Evolutionary conservation across 345 rosid genomes (phyloP).

Genomic region (Rhodomyrtus tomentosa): DNA sequence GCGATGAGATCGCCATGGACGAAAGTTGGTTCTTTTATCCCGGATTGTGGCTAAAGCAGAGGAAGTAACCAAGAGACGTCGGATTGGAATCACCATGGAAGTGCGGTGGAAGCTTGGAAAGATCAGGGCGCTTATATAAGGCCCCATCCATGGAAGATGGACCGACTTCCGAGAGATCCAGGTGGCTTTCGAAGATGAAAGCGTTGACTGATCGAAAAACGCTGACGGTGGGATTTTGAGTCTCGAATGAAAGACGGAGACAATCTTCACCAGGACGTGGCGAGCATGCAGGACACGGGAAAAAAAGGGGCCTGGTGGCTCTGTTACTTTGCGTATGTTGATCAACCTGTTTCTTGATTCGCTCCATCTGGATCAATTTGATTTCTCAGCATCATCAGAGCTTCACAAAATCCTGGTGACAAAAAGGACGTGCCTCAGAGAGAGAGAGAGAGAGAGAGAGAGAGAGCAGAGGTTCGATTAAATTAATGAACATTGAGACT

Average conservation of each 20-base stretch:
- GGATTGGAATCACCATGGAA: background rate
- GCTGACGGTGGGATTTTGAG: background rate
- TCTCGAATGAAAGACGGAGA: background rate
- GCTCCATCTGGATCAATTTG: background rate
- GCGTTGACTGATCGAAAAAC: background rate
- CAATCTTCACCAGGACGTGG: background rate
- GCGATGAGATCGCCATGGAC: constrained; percentile 3
- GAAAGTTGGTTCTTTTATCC: background rate
- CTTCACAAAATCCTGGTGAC: background rate
- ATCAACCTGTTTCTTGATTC: background rate
- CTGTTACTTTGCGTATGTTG: background rate
- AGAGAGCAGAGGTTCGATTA: too few relatives aligned
- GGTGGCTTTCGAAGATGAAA: background rate
- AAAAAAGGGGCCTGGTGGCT: background rate
- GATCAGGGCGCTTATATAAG: background rate
- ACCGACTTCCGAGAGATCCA: background rate
- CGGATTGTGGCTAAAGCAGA: background rate
- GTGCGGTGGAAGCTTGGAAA: background rate
- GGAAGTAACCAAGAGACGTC: background rate
- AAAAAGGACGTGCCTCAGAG: background rate
- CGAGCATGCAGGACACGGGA: background rate
- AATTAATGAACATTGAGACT: too few relatives aligned
- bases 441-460: too few relatives aligned
- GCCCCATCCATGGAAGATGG: background rate
- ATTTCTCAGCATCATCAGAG: background rate